These are phyloP conservation scores for Ogataea paraovalis DNA, from an alignment of 805 yeast species.

Conservation along the genomic window DNA sequence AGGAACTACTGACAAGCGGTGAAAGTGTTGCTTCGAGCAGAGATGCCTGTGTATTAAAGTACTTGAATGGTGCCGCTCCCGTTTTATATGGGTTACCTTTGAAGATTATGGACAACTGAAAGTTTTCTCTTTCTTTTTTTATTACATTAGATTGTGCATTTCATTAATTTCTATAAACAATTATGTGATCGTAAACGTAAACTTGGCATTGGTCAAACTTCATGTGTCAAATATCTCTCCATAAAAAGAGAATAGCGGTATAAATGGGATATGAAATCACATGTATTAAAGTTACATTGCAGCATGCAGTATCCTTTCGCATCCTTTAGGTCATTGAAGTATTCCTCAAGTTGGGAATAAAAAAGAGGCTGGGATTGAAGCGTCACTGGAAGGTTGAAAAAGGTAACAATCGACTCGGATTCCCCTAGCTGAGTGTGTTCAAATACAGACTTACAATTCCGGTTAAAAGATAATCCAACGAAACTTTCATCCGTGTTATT, in stretches of 20 bases:
- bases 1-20: constrained; percentile 34
- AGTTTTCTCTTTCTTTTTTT: neutral
- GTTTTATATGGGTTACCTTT: constrained; percentile 86
- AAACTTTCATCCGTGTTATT: neutral
- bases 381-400: neutral
- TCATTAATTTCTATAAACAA: neutral
- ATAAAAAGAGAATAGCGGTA: neutral
- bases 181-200: neutral
- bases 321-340: neutral
- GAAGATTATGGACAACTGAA: constrained; percentile 14
- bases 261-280: neutral
- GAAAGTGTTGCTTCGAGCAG: constrained; percentile 62
- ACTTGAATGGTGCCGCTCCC: constrained; percentile 90
- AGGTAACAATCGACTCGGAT: neutral
- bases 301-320: neutral
- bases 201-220: neutral
- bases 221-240: neutral
- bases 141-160: neutral
- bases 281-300: neutral
- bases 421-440: neutral
- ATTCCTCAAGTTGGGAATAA: neutral
- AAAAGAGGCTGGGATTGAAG: neutral
- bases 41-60: constrained; percentile 61
- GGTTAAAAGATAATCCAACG: neutral
- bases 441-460: constrained; percentile 4